Base-by-base conservation (phyloP, 768 basidiomycete species). In the Termitomyces sp. region DNA sequence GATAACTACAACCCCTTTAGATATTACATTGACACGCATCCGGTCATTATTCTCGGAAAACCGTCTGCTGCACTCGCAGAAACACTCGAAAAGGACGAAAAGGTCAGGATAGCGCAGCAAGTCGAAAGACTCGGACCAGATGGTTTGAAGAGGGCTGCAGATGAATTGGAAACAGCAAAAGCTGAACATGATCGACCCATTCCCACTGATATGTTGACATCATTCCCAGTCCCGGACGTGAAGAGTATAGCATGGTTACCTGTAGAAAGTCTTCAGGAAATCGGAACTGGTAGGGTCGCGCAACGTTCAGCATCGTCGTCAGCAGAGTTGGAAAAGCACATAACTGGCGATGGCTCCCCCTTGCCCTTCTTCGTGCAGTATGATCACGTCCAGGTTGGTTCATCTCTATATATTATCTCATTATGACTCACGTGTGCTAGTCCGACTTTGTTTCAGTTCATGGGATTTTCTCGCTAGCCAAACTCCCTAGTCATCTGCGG, bases 221-320 rank as follows among this genome's bases (percentile, higher is more conserved):
- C 81, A 14, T 98, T 98, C 79, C 88, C 88, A n/a, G 85, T 98
- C 28, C 96, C 95, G 0, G 84, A 90, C 64, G 92, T 96, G 40
- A 87, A 88, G 68, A 88, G 82, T 58, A 95, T 99, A 63, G 85
- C 88, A 7, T 98, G 95, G 93, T 94, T 98, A 57, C 86, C 90
- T 2, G 84, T 87, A 4, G 74, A 80, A 56, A 81, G 77, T 59
- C 68, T 80, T 0, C 88, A 89, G 69, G 87, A 92, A 67, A 72
- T 73, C 22, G 86, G 85, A 42, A 71, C 68, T 42, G 81, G 82
- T 14, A 74, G 83, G 48, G 67, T 68, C 26, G 61, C 64, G 22
- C 35, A 69, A 48, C 64, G 70, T 47, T 59, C 61, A 12, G 55
- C 69, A 14, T 60, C 67, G 4, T 59, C 68, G 4, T 72, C 73